phyloP scores from a whole-genome alignment of 2,329 filamentous ascomycete species.

The Fonsecaea monophora region DNA sequence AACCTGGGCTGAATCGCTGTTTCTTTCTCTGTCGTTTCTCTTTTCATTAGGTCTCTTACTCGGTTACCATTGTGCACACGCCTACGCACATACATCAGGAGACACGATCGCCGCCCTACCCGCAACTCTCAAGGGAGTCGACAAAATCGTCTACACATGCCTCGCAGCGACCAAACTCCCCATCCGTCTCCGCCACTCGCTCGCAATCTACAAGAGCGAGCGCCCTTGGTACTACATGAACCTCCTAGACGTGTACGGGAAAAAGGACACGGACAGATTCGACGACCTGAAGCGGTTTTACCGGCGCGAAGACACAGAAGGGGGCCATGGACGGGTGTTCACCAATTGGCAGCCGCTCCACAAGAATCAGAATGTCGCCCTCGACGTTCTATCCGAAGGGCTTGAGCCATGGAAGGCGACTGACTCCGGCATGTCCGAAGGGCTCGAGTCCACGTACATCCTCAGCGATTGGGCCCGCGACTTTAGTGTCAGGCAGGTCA shows the following conservation, averaged over 20 bases:
- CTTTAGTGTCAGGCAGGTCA: conserved; percentile 3
- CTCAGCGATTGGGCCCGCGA: neutral
- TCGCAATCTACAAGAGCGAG: neutral
- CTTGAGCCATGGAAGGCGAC: neutral
- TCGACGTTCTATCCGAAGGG: neutral
- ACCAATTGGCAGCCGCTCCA: neutral
- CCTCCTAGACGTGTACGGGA: neutral
- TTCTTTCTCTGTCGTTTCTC: neutral
- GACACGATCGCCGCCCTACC: conserved; percentile 10
- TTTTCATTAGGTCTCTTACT: neutral
- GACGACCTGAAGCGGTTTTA: conserved; percentile 1
- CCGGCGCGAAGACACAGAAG: neutral
- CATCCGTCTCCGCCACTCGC: conserved; percentile 8
- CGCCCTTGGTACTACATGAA: neutral
- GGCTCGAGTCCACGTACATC: neutral
- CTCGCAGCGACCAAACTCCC: conserved; percentile 7
- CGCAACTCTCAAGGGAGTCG: conserved; percentile 11
- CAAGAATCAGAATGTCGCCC: neutral
- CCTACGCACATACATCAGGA: conserved; percentile 11
- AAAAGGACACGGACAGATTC: neutral
- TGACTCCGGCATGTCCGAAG: neutral
- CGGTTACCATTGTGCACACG: conserved; percentile 14
- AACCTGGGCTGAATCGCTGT: neutral
- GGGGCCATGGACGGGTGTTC: neutral
- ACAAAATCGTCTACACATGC: conserved; percentile 14